A percentile compares a stretch with the other conserved stretches of the same genome.
phyloP scores from a whole-genome alignment of 2,329 filamentous ascomycete species.

The Talaromyces piceae region DNA sequence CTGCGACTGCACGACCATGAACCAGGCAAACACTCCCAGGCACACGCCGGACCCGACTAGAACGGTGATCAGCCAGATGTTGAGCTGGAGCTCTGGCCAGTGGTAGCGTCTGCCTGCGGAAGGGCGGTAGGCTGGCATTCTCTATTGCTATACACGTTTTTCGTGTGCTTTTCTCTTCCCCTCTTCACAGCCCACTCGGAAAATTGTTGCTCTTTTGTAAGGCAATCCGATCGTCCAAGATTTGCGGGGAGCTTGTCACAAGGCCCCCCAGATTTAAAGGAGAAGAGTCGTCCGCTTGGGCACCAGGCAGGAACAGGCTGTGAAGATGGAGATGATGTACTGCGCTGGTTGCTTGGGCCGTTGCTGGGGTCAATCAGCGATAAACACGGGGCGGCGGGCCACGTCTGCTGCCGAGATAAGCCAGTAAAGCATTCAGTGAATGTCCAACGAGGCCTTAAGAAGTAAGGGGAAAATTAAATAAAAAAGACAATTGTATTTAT shows the following conservation, averaged over 20 bases:
- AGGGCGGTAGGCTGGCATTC: constrained; percentile 17
- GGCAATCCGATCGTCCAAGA: neutral
- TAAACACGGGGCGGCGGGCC: constrained; percentile 9
- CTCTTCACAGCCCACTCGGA: too few species aligned
- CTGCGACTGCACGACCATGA: constrained; percentile 51
- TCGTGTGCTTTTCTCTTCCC: too few species aligned
- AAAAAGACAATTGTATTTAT: neutral
- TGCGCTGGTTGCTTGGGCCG: too few species aligned
- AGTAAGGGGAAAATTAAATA: neutral
- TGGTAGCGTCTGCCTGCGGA: constrained; percentile 37
- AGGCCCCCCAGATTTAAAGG: too few species aligned
- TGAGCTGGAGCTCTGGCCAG: constrained; percentile 59
- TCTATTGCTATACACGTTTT: neutral
- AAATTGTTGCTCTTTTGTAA: too few species aligned
- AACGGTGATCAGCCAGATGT: constrained; percentile 58
- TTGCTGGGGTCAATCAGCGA: constrained; percentile 1
- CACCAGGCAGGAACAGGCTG: too few species aligned
- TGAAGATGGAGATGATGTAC: too few species aligned
- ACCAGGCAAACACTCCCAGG: constrained; percentile 54
- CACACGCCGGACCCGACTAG: constrained; percentile 51
- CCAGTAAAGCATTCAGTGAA: neutral
- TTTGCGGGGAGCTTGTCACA: too few species aligned
- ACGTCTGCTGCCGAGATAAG: constrained; percentile 8
- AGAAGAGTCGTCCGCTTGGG: too few species aligned
- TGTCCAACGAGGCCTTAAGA: neutral